These are phyloP conservation scores for Obelidium mucronatum DNA, from an alignment of 192 early-diverging fungal genomes.

Conservation along the genomic window DNA sequence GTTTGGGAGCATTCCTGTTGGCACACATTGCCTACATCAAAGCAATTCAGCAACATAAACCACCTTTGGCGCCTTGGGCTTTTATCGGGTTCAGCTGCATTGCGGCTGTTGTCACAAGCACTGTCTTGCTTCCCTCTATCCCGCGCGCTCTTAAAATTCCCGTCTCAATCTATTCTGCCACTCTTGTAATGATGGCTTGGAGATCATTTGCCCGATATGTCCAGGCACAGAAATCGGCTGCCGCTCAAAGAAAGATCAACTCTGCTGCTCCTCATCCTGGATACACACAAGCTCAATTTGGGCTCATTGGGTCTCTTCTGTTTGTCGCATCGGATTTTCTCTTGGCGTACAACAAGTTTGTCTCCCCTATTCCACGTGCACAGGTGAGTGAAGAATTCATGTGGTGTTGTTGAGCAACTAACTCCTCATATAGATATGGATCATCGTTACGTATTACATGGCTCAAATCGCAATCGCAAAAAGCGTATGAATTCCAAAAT, in stretches of 20 bases:
- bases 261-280: not conserved
- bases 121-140: not conserved
- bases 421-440: no score
- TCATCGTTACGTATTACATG: constrained; percentile 14
- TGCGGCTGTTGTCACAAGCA: not conserved
- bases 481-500: constrained; percentile 5
- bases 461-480: constrained; percentile 11
- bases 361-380: not conserved
- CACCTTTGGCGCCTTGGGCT: not conserved
- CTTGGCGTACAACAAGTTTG: constrained; percentile 13
- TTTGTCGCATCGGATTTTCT: not conserved
- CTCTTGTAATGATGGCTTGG: not conserved
- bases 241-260: not conserved
- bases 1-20: not conserved
- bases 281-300: not conserved
- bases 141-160: constrained; percentile 2
- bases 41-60: not conserved
- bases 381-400: no score
- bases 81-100: not conserved
- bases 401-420: no score
- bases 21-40: constrained; percentile 17
- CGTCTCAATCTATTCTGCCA: not conserved
- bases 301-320: not conserved
- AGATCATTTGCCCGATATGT: not conserved
- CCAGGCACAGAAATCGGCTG: not conserved